These are phyloP conservation scores for Pleurotus ostreatus DNA, from an alignment of 768 basidiomycete species.

Conservation along the genomic window DNA sequence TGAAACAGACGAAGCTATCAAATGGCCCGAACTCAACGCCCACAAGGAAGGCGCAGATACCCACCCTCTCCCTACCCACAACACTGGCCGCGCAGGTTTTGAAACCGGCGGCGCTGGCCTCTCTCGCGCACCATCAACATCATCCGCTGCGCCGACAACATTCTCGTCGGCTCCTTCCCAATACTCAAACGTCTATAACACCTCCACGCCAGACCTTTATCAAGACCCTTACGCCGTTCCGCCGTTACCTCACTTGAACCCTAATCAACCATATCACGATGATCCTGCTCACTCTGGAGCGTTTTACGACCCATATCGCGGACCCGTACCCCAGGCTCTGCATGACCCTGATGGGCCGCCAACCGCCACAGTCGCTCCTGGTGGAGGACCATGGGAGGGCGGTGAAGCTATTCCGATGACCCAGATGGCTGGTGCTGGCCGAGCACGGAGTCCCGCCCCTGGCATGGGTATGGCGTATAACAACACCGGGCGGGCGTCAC, in stretches of 20 bases:
- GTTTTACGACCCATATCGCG: slow-evolving; percentile 81
- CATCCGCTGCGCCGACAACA: slow-evolving; percentile 3
- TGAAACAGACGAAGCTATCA: slow-evolving; percentile 71
- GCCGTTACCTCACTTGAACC: slow-evolving; percentile 77
- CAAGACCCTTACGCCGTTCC: slow-evolving; percentile 80
- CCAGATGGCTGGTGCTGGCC: slow-evolving; percentile 38
- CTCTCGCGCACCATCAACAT: slow-evolving; percentile 43
- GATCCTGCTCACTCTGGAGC: slow-evolving; percentile 44
- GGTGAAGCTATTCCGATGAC: slow-evolving; percentile 76
- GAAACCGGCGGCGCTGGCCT: slow-evolving; percentile 48
- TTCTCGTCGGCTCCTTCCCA: neutral
- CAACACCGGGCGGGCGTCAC: slow-evolving; percentile 17
- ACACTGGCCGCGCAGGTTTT: slow-evolving; percentile 70
- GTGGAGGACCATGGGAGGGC: slow-evolving; percentile 25
- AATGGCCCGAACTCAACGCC: slow-evolving; percentile 84
- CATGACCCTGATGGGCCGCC: slow-evolving; percentile 31
- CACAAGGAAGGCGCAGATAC: slow-evolving; percentile 46
- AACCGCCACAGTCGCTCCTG: slow-evolving; percentile 8
- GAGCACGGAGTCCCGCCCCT: slow-evolving; percentile 34
- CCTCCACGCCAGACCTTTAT: slow-evolving; percentile 48
- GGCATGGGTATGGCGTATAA: slow-evolving; percentile 31
- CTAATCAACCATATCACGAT: slow-evolving; percentile 72
- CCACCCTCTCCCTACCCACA: slow-evolving; percentile 64
- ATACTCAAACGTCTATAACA: slow-evolving; percentile 31
- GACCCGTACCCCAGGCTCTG: slow-evolving; percentile 67